phyloP scores from a whole-genome alignment of 352 stramenopile species.

The Phytophthora capsici region DNA sequence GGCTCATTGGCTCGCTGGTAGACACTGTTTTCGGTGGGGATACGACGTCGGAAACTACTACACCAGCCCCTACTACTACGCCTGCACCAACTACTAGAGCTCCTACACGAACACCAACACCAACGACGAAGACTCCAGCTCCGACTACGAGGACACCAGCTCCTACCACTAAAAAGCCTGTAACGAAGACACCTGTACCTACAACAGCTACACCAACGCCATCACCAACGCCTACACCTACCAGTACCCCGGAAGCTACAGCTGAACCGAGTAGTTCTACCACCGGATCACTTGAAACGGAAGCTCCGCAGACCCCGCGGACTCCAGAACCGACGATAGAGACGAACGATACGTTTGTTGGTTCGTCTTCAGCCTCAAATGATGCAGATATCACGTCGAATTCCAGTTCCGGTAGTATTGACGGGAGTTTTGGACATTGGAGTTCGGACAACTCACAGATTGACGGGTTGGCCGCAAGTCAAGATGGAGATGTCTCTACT shows the following conservation, averaged over 20 bases:
- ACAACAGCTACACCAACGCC: conserved; percentile 13
- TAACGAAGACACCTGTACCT: conserved; percentile 17
- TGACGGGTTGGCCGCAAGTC: conserved; percentile 12
- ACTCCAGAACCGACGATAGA: conserved; percentile 10
- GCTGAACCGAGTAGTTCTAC: conserved; percentile 6
- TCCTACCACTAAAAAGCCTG: conserved; percentile 15
- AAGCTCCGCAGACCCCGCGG: neutral
- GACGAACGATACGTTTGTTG: neutral
- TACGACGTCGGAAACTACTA: conserved; percentile 9
- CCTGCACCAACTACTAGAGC: conserved; percentile 17
- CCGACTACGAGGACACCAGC: conserved; percentile 20
- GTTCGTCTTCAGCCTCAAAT: conserved; percentile 20
- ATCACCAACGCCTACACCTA: conserved; percentile 3
- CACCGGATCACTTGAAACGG: conserved; percentile 3
- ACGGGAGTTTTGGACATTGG: conserved; percentile 9
- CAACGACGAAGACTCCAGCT: conserved; percentile 11
- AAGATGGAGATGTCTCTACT: conserved; percentile 3
- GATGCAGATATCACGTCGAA: conserved; percentile 2
- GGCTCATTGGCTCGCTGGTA: conserved; percentile 28
- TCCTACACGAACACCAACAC: conserved; percentile 4
- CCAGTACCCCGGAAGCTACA: conserved; percentile 15
- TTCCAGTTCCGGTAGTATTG: conserved; percentile 15
- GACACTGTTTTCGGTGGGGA: conserved; percentile 26
- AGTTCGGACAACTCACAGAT: conserved; percentile 6
- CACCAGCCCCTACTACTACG: conserved; percentile 29